These are phyloP conservation scores for Medicago ruthenica DNA, from an alignment of 306 rosid species.

Conservation along the genomic window DNA sequence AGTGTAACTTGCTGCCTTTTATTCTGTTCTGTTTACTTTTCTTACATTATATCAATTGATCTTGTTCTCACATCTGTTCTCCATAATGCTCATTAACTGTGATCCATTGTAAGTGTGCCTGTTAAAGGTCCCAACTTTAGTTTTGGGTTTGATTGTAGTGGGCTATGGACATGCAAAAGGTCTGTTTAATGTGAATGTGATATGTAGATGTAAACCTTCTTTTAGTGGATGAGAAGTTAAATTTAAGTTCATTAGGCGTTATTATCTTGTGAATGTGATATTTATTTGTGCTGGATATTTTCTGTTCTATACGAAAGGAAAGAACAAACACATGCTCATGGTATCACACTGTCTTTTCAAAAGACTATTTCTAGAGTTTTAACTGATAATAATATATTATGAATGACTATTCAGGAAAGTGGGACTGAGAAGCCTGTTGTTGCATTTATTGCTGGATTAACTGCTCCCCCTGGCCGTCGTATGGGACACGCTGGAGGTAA, in stretches of 20 bases:
- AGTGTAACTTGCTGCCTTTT: slow-evolving; percentile 1
- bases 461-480: slow-evolving; percentile 99
- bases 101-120: not conserved
- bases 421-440: slow-evolving; percentile 97
- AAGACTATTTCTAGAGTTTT: slow-evolving; percentile 4
- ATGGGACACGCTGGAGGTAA: slow-evolving; percentile 99
- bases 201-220: slow-evolving; percentile 19
- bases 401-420: slow-evolving; percentile 71
- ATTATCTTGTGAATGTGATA: slow-evolving; percentile 21
- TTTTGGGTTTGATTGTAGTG: not conserved
- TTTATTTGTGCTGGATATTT: not conserved
- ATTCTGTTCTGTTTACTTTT: not conserved
- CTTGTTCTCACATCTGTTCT: not conserved
- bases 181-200: slow-evolving; percentile 2
- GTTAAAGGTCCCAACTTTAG: slow-evolving; percentile 5
- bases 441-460: slow-evolving; percentile 97
- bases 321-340: not conserved
- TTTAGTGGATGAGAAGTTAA: slow-evolving; percentile 3
- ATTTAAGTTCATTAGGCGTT: not conserved
- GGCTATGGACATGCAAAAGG: slow-evolving; percentile 4
- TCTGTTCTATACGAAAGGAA: not conserved
- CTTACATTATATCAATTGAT: not conserved
- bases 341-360: slow-evolving; percentile 4
- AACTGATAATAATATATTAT: slow-evolving; percentile 15
- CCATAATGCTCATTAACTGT: not conserved